These are phyloP conservation scores for Brassica napus DNA, from an alignment of 345 rosid genomes.

Conservation along the genomic window DNA sequence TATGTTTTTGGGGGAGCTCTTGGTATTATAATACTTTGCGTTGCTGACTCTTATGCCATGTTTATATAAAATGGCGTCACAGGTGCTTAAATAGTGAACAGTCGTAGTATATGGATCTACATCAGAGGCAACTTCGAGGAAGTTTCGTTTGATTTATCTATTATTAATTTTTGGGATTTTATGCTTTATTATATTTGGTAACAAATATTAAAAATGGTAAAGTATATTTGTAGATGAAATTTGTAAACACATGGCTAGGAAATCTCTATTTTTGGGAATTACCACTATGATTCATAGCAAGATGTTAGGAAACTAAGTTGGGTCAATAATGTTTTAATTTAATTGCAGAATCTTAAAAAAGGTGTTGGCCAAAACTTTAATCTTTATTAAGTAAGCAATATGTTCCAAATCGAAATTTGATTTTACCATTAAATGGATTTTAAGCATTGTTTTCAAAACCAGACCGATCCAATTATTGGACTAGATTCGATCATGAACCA, in stretches of 20 bases:
- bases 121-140: constrained; percentile 29
- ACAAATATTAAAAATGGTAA: background rate
- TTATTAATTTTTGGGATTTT: background rate
- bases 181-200: background rate
- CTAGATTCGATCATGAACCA: too few species aligned
- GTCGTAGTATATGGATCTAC: constrained; percentile 4
- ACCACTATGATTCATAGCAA: background rate
- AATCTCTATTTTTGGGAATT: background rate
- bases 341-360: background rate
- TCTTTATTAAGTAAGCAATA: background rate
- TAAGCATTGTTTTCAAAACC: background rate
- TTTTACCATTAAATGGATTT: background rate
- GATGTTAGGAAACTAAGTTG: background rate
- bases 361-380: background rate
- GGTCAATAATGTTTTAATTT: background rate
- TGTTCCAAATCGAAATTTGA: background rate
- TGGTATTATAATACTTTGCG: background rate
- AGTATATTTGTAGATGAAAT: background rate
- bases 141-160: constrained; percentile 19
- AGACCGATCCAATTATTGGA: too few species aligned
- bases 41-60: background rate
- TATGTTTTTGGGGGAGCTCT: background rate
- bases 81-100: constrained; percentile 6
- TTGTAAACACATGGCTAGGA: constrained; percentile 20
- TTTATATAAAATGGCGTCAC: background rate